Conservation (phyloP, 495 filamentous ascomycete genomes). For the Trichoderma parareesei region DNA sequence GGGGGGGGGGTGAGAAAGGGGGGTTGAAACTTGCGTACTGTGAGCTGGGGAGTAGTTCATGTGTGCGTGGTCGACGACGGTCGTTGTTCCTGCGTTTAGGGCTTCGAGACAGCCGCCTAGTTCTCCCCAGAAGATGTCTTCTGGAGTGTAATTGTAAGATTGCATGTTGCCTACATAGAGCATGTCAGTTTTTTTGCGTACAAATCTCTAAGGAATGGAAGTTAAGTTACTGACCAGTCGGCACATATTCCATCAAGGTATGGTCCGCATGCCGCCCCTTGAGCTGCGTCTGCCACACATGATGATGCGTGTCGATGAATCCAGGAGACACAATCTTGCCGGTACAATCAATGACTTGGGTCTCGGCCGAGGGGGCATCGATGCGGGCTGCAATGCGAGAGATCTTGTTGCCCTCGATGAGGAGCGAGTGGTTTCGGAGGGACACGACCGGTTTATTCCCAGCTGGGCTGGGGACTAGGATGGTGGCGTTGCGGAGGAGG, state of each 20-base stretch:
- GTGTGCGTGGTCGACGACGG: slow-evolving; percentile 50
- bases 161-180: slow-evolving; percentile 12
- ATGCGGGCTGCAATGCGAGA: slow-evolving; percentile 38
- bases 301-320: slow-evolving; percentile 53
- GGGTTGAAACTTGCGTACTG: slow-evolving; percentile 14
- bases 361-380: slow-evolving; percentile 39
- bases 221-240: background rate
- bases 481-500: slow-evolving; percentile 2
- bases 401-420: slow-evolving; percentile 12
- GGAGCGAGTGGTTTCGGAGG: background rate
- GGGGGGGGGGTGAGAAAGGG: too few relatives aligned
- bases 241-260: slow-evolving; percentile 23
- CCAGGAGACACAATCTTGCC: slow-evolving; percentile 50
- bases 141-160: slow-evolving; percentile 29
- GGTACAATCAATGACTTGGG: slow-evolving; percentile 40
- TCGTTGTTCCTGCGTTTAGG: slow-evolving; percentile 49
- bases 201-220: background rate
- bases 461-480: background rate
- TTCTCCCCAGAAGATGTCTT: slow-evolving; percentile 48
- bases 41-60: slow-evolving; percentile 35
- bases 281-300: slow-evolving; percentile 50
- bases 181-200: background rate
- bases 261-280: slow-evolving; percentile 27
- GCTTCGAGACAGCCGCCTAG: slow-evolving; percentile 44
- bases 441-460: background rate